These are phyloP conservation scores for Lactarius sp. DNA, from an alignment of 768 basidiomycete species.

Conservation along the genomic window DNA sequence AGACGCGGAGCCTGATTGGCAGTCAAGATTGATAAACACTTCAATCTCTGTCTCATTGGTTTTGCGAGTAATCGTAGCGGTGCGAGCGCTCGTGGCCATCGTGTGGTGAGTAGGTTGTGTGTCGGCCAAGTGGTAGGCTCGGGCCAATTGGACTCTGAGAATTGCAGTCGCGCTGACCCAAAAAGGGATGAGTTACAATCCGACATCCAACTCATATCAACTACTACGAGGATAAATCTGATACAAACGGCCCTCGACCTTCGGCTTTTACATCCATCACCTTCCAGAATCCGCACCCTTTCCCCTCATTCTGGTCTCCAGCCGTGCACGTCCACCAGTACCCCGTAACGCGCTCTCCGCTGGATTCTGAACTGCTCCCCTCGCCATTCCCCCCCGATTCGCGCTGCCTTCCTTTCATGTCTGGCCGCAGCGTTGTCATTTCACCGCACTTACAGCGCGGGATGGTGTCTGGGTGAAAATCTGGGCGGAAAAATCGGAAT, in stretches of 20 bases:
- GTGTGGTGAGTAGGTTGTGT: not conserved
- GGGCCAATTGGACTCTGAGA: no score
- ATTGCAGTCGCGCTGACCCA: not conserved
- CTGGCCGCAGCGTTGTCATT: slow-evolving; percentile 64
- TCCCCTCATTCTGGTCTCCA: slow-evolving; percentile 78
- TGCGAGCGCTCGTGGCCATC: slow-evolving; percentile 42
- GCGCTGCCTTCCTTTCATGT: slow-evolving; percentile 66
- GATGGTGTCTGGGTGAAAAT: slow-evolving; percentile 60
- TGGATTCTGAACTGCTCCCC: slow-evolving; percentile 11
- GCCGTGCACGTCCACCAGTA: slow-evolving; percentile 86
- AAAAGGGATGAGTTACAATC: not conserved
- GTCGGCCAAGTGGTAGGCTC: not conserved
- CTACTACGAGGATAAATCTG: slow-evolving; percentile 23
- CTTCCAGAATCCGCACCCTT: slow-evolving; percentile 73
- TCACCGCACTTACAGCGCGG: slow-evolving; percentile 71
- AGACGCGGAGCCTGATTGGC: slow-evolving; percentile 53
- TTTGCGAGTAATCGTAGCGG: slow-evolving; percentile 70
- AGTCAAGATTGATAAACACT: slow-evolving; percentile 80
- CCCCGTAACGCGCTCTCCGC: slow-evolving; percentile 37
- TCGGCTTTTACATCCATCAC: slow-evolving; percentile 66
- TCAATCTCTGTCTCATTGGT: slow-evolving; percentile 90
- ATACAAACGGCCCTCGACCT: slow-evolving; percentile 49
- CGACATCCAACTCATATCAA: no score
- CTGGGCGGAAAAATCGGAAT: slow-evolving; percentile 82
- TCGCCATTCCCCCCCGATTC: slow-evolving; percentile 9